Evolutionary conservation across 805 yeast genomes (phyloP).

Genomic region (Lachancea quebecensis): DNA sequence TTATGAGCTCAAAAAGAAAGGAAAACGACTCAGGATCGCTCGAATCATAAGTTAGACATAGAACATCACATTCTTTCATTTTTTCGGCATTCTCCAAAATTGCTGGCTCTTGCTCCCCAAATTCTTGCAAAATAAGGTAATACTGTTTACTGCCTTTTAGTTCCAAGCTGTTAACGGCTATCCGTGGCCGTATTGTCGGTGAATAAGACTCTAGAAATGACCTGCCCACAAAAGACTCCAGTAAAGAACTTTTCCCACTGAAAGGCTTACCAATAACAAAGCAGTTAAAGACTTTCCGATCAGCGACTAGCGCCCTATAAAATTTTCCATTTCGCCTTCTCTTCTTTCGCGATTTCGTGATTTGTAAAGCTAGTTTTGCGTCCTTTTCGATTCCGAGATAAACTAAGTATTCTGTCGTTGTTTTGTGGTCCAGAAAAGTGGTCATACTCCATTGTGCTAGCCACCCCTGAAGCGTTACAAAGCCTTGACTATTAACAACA

Average conservation of each 20-base stretch:
- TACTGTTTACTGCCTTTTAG: slow-evolving; percentile 93
- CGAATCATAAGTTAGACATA: slow-evolving; percentile 87
- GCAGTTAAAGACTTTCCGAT: slow-evolving; percentile 89
- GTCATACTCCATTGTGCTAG: slow-evolving; percentile 98
- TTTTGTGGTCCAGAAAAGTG: slow-evolving; percentile 74
- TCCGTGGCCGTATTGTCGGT: slow-evolving; percentile 74
- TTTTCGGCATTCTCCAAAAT: slow-evolving; percentile 63
- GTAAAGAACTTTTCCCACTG: slow-evolving; percentile 79
- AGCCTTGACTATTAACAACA: slow-evolving; percentile 83
- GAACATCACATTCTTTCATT: slow-evolving; percentile 80
- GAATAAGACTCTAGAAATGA: slow-evolving; percentile 62
- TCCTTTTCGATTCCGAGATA: slow-evolving; percentile 76
- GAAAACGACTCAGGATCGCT: slow-evolving; percentile 94
- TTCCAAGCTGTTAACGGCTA: slow-evolving; percentile 90
- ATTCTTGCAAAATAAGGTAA: slow-evolving; percentile 81
- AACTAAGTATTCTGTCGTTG: slow-evolving; percentile 82
- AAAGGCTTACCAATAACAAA: slow-evolving; percentile 78
- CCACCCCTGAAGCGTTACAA: slow-evolving; percentile 96
- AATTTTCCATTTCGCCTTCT: slow-evolving; percentile 58
- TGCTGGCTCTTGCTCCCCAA: slow-evolving; percentile 81
- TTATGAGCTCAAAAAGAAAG: slow-evolving; percentile 63
- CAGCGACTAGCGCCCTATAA: slow-evolving; percentile 63
- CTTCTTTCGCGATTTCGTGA: slow-evolving; percentile 73
- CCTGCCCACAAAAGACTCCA: slow-evolving; percentile 76
- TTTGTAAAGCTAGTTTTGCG: slow-evolving; percentile 51